Conservation (phyloP, 305 asterid species). For the Plantago lanceolata region DNA sequence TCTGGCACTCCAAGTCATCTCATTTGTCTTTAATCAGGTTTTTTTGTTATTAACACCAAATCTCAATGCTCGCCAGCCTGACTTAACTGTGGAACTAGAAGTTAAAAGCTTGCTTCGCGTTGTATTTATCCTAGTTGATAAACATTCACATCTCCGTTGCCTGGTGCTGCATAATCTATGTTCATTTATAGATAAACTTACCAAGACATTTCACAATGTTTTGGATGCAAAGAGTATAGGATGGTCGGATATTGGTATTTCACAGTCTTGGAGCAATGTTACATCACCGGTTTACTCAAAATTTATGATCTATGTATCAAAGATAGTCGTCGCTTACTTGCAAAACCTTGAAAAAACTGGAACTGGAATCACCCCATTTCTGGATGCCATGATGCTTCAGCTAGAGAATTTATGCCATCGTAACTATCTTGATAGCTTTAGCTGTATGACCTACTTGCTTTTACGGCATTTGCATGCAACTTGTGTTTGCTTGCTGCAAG, state of each 20-base stretch:
- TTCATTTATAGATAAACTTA: slow-evolving; percentile 41
- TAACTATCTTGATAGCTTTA: slow-evolving; percentile 36
- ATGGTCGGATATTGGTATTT: slow-evolving; percentile 20
- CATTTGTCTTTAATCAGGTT: slow-evolving; percentile 47
- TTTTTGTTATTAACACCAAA: slow-evolving; percentile 33
- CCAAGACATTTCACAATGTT: slow-evolving; percentile 30
- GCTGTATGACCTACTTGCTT: slow-evolving; percentile 36
- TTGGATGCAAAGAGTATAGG: slow-evolving; percentile 29
- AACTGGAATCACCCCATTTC: slow-evolving; percentile 31
- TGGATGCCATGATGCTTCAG: slow-evolving; percentile 46
- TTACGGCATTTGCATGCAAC: slow-evolving; percentile 43
- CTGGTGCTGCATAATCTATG: slow-evolving; percentile 48
- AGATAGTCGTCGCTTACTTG: slow-evolving; percentile 46
- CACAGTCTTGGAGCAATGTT: slow-evolving; percentile 27
- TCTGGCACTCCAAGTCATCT: slow-evolving; percentile 43
- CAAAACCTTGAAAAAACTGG: slow-evolving; percentile 39
- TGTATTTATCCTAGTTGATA: slow-evolving; percentile 48
- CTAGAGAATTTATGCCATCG: slow-evolving; percentile 40
- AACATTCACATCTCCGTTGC: slow-evolving; percentile 37
- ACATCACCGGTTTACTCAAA: slow-evolving; percentile 29
- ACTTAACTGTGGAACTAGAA: slow-evolving; percentile 41
- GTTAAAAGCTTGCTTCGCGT: slow-evolving; percentile 48
- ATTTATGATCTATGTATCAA: slow-evolving; percentile 42
- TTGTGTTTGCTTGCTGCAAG: slow-evolving; percentile 30
- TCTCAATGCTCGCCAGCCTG: slow-evolving; percentile 30